Base-by-base conservation (phyloP, 2,329 filamentous ascomycete genomes). In the Coniosporium tulheliwenetii region DNA sequence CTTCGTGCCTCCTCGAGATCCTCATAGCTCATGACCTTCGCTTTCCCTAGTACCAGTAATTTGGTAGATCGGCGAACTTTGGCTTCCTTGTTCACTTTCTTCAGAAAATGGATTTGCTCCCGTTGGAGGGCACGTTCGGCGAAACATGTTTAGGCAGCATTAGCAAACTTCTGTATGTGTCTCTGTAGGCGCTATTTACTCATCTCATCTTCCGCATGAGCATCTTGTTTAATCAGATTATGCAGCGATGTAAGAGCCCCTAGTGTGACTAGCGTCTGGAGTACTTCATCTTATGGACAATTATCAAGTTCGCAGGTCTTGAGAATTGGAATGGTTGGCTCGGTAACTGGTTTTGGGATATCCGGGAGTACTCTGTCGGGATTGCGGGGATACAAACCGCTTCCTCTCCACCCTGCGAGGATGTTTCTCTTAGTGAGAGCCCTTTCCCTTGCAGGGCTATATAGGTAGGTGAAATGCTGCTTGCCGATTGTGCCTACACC, bases 381-480 rank as follows among this genome's bases (percentile, higher is more conserved):
- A 42, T 57, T 55, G 37, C 55, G 56, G 10, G 48, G 53, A 33
- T 47, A 51, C 26, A 55, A 43, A 31, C 53, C 49, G 39, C 43
- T 47, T 19, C 45, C 51, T 38, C 49, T 44, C 45, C 37, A 58
- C 2, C 44, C 53, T 15, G 50, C 39, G 8, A 36, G 45, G 40
- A 59, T 58, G 41, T 59, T 61, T 44, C 45, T 53, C 16, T 19
- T 16, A 2, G 49, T 55, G 5, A 55, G 41, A 10, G 50, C 53
- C 36, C 10, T 46, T 26, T 45, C 38, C 34, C 50, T 45, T 38
- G 52, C 51, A 40, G 44, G 48, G 26, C 39, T 49, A 36, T 52
- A 56, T 0, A 54, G 46, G 15, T 13, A 36, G 7, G 44, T 46
- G 32, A 46, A 44, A 39, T 46, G 42, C 30, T 44, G 35, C 38